Evolutionary conservation across 1,139 yeast genomes (phyloP), one percentile per base, ranked within the genome.

Genomic region (Tardiomyces blankii): DNA sequence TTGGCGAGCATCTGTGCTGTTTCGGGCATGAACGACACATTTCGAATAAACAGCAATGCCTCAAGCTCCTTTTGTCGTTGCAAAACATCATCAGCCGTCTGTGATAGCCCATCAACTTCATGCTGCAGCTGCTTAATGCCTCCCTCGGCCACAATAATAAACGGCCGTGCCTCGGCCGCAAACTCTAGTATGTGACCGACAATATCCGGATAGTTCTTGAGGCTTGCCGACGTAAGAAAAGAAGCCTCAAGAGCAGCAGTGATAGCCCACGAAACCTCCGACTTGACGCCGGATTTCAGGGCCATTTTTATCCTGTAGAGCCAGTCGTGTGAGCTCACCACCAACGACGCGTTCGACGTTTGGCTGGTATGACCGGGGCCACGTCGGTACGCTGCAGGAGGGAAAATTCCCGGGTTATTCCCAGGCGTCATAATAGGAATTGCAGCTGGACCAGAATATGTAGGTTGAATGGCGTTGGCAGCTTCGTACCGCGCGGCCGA

Each of bases 1-100:
- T 77, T 74, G 0, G 93, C 84, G 50, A 91, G 66, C 64, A 81
- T 74, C 60, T 84, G 89, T 40, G 95, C 94, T 56, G 87, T 85
- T 40, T 75, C 81, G 14, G 85, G 75, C 59, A 87, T 96, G 60
- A 91, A 93, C 1, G 84, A 75, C 47, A 86, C 68, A 62, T 91
- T 91, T 57, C 97, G 73, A 47, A 91, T 68, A 19, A 86, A 74
- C 47, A 91, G 70, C 45, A 83, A 71, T 2, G 85, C 73, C 58
- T 83, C 88, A 44, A 81, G 68, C 46, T 80, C 71, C 51, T 67
- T 60, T 42, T 72, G 73, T 44, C 73, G 70, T 21, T 50, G 57
- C 38, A 65, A 59, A 18, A 62, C 63, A 11, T 55, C 59, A n/a
- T 44, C 49, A 32, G 53, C 60, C 41, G 55, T 43, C 42, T 44